Percentiles rank a stretch among this genome's conserved stretches.
Evolutionary conservation across 1,284 basidiomycete species (phyloP).

Genomic region (Mycosarcoma mackinlayi): DNA sequence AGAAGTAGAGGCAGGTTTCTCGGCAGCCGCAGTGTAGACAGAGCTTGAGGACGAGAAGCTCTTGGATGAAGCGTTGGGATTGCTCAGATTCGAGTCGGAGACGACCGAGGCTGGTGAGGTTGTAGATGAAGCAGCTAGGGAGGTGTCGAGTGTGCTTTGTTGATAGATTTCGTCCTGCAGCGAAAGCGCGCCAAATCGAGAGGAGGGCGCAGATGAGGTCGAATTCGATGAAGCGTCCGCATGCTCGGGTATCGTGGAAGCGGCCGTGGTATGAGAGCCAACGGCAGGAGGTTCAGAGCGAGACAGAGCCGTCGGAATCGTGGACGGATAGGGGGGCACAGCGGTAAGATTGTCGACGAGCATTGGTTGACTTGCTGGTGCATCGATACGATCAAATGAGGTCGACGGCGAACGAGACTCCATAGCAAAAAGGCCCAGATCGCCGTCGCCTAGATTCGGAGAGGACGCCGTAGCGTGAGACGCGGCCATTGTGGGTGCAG

Average conservation of each 20-base stretch:
- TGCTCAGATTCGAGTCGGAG: constrained; percentile 5
- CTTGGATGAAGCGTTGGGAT: constrained; percentile 2
- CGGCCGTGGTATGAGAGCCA: neutral
- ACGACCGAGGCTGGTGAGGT: constrained; percentile 9
- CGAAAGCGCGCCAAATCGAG: constrained; percentile 23
- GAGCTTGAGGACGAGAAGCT: constrained; percentile 28
- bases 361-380: neutral
- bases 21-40: constrained; percentile 21
- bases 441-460: constrained; percentile 34
- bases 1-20: constrained; percentile 17
- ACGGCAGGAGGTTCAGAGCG: neutral
- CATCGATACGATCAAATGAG: constrained; percentile 20
- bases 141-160: neutral
- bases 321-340: constrained; percentile 23
- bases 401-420: constrained; percentile 36
- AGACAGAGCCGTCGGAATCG: no score
- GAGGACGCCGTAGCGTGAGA: constrained; percentile 9
- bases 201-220: constrained; percentile 24
- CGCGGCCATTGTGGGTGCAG: constrained; percentile 9
- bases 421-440: constrained; percentile 41
- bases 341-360: constrained; percentile 1
- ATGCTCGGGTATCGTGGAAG: neutral
- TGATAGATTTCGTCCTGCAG: constrained; percentile 20
- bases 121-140: neutral
- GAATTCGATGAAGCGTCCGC: neutral